Conservation (phyloP, 2,329 filamentous ascomycete species). For the Dactylellina haptotyla region DNA sequence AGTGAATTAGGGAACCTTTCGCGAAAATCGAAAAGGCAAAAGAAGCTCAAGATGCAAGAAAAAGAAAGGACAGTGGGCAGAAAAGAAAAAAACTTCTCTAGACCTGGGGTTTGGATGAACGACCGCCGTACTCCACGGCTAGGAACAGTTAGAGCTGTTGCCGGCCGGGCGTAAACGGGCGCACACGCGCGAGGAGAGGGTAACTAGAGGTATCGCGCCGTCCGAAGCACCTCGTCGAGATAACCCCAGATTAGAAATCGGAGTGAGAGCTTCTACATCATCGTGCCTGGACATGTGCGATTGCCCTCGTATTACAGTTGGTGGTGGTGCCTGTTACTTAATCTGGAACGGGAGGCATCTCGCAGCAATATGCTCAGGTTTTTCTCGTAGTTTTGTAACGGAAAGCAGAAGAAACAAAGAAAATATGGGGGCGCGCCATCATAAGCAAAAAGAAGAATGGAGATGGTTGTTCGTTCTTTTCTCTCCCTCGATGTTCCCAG, state of each 20-base stretch:
- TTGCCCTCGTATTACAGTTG: conserved; percentile 33
- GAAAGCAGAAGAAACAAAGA: conserved; percentile 9
- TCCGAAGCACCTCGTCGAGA: background rate
- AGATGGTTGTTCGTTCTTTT: conserved; percentile 11
- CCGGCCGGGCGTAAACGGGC: conserved; percentile 41
- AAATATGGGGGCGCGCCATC: conserved; percentile 10
- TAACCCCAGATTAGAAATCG: conserved; percentile 1
- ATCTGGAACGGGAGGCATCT: conserved; percentile 52
- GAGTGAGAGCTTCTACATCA: background rate
- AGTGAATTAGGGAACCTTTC: conserved; percentile 54
- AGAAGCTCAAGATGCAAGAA: background rate
- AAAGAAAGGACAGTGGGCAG: background rate
- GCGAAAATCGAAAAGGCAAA: conserved; percentile 37
- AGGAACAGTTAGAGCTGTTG: conserved; percentile 37
- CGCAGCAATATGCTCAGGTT: conserved; percentile 20
- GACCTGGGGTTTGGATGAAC: background rate
- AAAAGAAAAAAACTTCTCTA: background rate
- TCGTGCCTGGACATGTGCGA: conserved; percentile 10
- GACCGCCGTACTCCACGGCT: conserved; percentile 35
- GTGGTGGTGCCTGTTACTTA: conserved; percentile 32
- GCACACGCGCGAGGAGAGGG: conserved; percentile 3
- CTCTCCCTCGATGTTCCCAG: conserved; percentile 24
- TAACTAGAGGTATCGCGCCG: background rate
- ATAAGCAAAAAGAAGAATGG: conserved; percentile 11
- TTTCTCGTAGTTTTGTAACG: conserved; percentile 3